Base-by-base conservation (phyloP, 495 filamentous ascomycete species). In the Podospora pseudoanserina region DNA sequence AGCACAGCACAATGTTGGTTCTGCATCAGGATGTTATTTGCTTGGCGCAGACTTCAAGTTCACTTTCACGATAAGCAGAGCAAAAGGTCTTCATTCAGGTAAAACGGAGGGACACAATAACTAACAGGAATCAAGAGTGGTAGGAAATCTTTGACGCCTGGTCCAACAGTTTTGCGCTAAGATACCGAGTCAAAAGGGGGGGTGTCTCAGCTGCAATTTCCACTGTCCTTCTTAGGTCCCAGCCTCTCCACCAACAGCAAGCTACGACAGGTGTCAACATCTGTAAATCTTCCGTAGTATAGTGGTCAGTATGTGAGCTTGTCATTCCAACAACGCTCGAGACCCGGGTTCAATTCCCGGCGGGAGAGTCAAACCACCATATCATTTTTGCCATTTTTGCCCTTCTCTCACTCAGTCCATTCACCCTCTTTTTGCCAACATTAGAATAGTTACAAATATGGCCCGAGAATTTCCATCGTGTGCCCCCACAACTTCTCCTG, bases 251-350 rank as follows among this genome's bases (percentile, higher is more conserved):
- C 39, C 39, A 13, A 16, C 39, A 18, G 39, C 55, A 58, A 58
- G 55, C 55, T 58, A 58, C 55, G 23, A 58, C 55, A 58, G 55
- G 11, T 58, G 55, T 19, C 2, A 58, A 58, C 55, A 58, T 20
- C 55, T 58, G 55, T 11, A 58, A 58, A 58, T 58, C 55, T 58
- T 58, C 55, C 55, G 55, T 58, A 58, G 55, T 58, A 58, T 58
- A 58, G 55, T 58, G 55, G 55, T 58, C 55, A 58, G 55, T 58
- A 58, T 58, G 55, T 58, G 55, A 58, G 55, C 55, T 58, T 58
- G 55, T 58, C 55, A 58, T 20, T 58, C 55, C 55, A 58, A 58
- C 55, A 58, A 58, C 55, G 55, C 55, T 58, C 55, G 55, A 58
- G 55, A 58, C 55, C 55, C 55, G 55, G 55, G 55, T 58, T 58